Evolutionary conservation across 2,329 filamentous ascomycete species (phyloP), one percentile per base, ranked within the genome.

Genomic region (Decorospora gaudefroyi): DNA sequence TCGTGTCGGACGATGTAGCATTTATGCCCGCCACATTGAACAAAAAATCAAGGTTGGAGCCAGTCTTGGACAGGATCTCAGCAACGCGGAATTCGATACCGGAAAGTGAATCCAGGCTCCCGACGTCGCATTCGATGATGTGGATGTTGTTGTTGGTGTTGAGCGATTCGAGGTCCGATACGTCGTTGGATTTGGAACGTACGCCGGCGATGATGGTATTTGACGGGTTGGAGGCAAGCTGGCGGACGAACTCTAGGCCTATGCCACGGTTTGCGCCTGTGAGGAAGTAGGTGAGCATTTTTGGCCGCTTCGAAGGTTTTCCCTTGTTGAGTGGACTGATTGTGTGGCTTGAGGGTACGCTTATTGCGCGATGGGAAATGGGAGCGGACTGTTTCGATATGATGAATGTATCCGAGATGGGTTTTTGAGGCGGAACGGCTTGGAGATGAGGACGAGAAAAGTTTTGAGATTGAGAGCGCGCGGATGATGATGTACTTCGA

Each of bases 1-100:
- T 69, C 11, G 61, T 73, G 36, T 76, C 68, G 6, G 55, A 40
- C 0, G 65, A 57, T 1, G 63, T 57, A 15, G 62, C 55, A 43
- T 76, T 74, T 49, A 77, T 70, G 11, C 69, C 73, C 0, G 72
- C 72, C 27, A 74, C 64, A 46, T 73, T 71, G 56, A 75, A 64
- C 5, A 75, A 45, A 40, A 60, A 72, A 31, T 74, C 69, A 39
- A 78, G 69, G 38, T 74, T 72, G 7, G 56, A 60, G 4, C 57
- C 55, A 3, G 70, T 68, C 6, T 64, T 56, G 9, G 59, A 63
- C 0, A 63, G 49, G 35, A 69, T 68, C 23, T 64, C 53, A 5
- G 55, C 55, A 16, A 65, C 65, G 41, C 74, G 70, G 28, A 61
- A 59, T 17, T 59, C 57, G 32, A 75, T 67, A 21, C 61, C 65